Evolutionary conservation across 164 flowering plant genomes (phyloP).

Genomic region (Akebia trifoliata): DNA sequence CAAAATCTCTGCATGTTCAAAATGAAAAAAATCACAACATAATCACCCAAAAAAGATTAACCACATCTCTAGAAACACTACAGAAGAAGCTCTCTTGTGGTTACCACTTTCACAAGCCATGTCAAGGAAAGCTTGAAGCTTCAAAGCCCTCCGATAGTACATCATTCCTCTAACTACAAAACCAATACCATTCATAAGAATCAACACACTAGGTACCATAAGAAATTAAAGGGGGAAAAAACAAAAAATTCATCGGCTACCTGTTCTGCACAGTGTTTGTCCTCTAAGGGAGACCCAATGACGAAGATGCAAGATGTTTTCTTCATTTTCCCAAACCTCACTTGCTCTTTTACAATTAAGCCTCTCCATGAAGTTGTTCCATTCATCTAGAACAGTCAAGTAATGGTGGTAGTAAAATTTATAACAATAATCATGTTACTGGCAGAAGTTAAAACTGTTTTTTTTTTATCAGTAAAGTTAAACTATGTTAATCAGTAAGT

Average conservation of each 20-base stretch:
- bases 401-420: slow-evolving; percentile 3
- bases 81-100: background rate
- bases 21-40: slow-evolving; percentile 13
- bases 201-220: background rate
- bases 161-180: slow-evolving; percentile 96
- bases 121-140: slow-evolving; percentile 96
- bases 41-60: background rate
- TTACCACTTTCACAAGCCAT: slow-evolving; percentile 83
- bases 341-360: slow-evolving; percentile 54
- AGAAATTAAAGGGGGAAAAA: slow-evolving; percentile 2
- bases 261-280: slow-evolving; percentile 81
- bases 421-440: slow-evolving; percentile 4
- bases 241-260: slow-evolving; percentile 25
- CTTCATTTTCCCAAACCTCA: slow-evolving; percentile 79
- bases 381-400: slow-evolving; percentile 58
- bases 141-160: slow-evolving; percentile 89
- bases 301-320: slow-evolving; percentile 59
- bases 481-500: background rate
- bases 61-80: background rate
- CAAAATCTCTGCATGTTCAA: slow-evolving; percentile 57
- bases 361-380: slow-evolving; percentile 92
- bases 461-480: background rate
- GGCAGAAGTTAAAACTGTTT: no score
- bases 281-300: slow-evolving; percentile 59
- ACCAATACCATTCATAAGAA: slow-evolving; percentile 6